Conservation (phyloP, 78 protist genomes). For the Chrysochromulina tobinii region DNA sequence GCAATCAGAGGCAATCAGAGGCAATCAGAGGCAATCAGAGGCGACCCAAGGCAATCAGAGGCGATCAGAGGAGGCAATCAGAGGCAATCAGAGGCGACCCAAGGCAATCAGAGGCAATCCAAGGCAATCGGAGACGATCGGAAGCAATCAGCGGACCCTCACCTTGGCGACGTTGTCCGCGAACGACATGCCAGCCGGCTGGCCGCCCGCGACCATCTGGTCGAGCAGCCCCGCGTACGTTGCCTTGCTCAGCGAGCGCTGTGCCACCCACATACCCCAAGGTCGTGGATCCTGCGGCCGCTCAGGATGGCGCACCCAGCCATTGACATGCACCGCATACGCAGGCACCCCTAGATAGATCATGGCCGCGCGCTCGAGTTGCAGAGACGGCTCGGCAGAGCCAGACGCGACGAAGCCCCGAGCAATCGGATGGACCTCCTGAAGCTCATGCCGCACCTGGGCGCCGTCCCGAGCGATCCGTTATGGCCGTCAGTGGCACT, state of each 20-base stretch:
- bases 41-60: too few relatives aligned
- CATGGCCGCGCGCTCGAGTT: slow-evolving; percentile 15
- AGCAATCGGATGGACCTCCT: neutral
- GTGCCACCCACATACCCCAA: neutral
- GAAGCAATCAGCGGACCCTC: too few relatives aligned
- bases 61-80: too few relatives aligned
- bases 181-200: neutral
- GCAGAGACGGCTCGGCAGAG: neutral
- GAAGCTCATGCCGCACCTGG: too few relatives aligned
- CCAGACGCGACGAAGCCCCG: neutral
- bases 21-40: too few relatives aligned
- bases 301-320: neutral
- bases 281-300: neutral
- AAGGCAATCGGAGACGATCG: too few relatives aligned
- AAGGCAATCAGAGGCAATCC: too few relatives aligned
- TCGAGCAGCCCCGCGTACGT: slow-evolving; percentile 29
- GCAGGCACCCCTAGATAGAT: neutral
- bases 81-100: too few relatives aligned
- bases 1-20: too few relatives aligned
- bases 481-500: too few relatives aligned
- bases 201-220: slow-evolving; percentile 36
- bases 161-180: neutral
- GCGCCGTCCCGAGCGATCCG: too few relatives aligned
- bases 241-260: neutral
- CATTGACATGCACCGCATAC: slow-evolving; percentile 22